Evolutionary conservation across 768 basidiomycete genomes (phyloP), one percentile per base, ranked within the genome.

Genomic region (Tulasnella sp.): DNA sequence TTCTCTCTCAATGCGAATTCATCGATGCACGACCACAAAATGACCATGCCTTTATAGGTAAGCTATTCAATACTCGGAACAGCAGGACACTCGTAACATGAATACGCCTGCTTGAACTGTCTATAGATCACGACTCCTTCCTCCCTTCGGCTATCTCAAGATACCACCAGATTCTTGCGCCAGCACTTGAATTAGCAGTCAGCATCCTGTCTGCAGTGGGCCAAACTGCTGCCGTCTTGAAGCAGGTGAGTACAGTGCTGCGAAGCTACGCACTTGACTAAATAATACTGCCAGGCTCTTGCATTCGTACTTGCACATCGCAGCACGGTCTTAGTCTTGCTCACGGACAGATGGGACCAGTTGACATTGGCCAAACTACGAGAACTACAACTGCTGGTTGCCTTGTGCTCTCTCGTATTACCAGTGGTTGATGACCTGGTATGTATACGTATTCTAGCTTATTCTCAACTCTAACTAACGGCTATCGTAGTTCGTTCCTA

Each of bases 81-180:
- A 8, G 1, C n/a, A n/a, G n/a, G n/a, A n/a, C n/a, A n/a, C 8
- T 44, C 21, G 2, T 25, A 17, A 22, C 38, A 29, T 56, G 30
- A 41, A n/a, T n/a, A n/a, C n/a, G n/a, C n/a, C n/a, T n/a, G n/a
- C 1, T 9, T 10, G 24, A 21, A 22, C 10, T 49, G 63, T 41
- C 76, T 67, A 7, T 12, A 92, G 91, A 92, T 64, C 79, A 81
- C 42, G 85, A 90, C 64, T 80, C 82, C n/a, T 92, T 93, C 76
- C 74, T 93, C 10, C 91, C 91, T 3, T 85, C 87, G 0, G 87
- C 87, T 1, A 79, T 91, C 19, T 84, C 88, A 56, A 81, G 94
- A 34, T 92, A 96, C 68, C 92, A 96, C 65, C 92, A 96, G 66
- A 70, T 96, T 0, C 78, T 96, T 65, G 80, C 92, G 72, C 92